These are phyloP conservation scores for Gossypium davidsonii DNA, from an alignment of 441 rosid genomes.

Conservation along the genomic window DNA sequence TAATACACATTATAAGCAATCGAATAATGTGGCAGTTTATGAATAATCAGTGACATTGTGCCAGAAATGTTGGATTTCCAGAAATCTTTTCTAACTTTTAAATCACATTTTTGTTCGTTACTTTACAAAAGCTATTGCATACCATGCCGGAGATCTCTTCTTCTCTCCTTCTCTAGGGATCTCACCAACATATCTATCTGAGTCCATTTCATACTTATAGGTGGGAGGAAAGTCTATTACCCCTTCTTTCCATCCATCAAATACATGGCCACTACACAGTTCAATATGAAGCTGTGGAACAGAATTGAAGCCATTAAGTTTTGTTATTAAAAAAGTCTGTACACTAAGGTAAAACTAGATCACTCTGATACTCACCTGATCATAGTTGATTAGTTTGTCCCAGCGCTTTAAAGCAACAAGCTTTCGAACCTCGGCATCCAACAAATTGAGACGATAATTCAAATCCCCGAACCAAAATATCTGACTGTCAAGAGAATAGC, in stretches of 20 bases:
- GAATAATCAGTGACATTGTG: not conserved
- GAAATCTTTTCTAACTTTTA: not conserved
- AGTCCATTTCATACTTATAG: slow-evolving; percentile 79
- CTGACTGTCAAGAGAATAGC: slow-evolving; percentile 52
- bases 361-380: slow-evolving; percentile 47
- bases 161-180: slow-evolving; percentile 74
- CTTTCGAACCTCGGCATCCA: slow-evolving; percentile 67
- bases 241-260: slow-evolving; percentile 96
- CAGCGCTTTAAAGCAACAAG: slow-evolving; percentile 66
- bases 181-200: slow-evolving; percentile 77
- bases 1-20: not conserved
- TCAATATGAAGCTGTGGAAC: slow-evolving; percentile 63
- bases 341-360: not conserved
- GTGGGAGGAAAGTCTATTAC: slow-evolving; percentile 80
- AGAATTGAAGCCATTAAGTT: slow-evolving; percentile 17
- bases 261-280: slow-evolving; percentile 69
- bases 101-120: not conserved
- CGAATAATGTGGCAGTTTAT: not conserved
- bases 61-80: slow-evolving; percentile 1
- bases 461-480: slow-evolving; percentile 97
- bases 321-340: not conserved
- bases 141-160: slow-evolving; percentile 98
- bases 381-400: slow-evolving; percentile 69
- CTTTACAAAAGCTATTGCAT: slow-evolving; percentile 12
- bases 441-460: slow-evolving; percentile 81